Conservation (phyloP, 192 early-diverging fungal species). For the Coemansia sp. region DNA sequence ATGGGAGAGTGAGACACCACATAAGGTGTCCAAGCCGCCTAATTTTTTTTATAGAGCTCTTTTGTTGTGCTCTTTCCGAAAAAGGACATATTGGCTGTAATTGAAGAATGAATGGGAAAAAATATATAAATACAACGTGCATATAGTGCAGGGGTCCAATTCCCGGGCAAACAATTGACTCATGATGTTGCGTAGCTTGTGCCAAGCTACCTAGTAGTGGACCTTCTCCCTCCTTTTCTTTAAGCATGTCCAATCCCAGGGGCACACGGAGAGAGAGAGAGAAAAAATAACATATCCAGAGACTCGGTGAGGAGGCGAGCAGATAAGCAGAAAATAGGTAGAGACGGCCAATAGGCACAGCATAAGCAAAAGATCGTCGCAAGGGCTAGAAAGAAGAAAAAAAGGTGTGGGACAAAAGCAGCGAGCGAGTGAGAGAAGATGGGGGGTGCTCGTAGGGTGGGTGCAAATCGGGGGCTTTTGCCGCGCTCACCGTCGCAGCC, state of each 20-base stretch:
- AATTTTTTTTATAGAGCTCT: not conserved
- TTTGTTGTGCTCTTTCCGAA: not conserved
- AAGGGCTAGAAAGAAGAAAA: no score
- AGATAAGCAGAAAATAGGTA: no score
- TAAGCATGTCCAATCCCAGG: not conserved
- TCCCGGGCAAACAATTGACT: not conserved
- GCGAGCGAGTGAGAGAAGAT: no score
- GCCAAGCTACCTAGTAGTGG: not conserved
- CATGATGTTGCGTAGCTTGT: not conserved
- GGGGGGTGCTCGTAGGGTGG: no score
- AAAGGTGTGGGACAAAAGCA: no score
- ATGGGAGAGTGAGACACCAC: not conserved
- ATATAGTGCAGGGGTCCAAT: conserved; percentile 1
- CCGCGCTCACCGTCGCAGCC: no score
- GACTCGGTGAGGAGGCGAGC: not conserved
- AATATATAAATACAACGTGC: not conserved
- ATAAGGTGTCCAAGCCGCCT: conserved; percentile 1
- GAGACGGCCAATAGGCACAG: no score
- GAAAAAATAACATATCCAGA: not conserved
- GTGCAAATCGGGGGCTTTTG: no score
- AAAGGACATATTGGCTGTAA: conserved; percentile 6
- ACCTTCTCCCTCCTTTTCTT: not conserved
- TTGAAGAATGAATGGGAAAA: not conserved
- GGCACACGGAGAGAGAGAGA: not conserved
- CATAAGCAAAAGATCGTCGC: no score